phyloP scores from a whole-genome alignment of 2,329 filamentous ascomycete genomes.

The Exophiala spinifera region DNA sequence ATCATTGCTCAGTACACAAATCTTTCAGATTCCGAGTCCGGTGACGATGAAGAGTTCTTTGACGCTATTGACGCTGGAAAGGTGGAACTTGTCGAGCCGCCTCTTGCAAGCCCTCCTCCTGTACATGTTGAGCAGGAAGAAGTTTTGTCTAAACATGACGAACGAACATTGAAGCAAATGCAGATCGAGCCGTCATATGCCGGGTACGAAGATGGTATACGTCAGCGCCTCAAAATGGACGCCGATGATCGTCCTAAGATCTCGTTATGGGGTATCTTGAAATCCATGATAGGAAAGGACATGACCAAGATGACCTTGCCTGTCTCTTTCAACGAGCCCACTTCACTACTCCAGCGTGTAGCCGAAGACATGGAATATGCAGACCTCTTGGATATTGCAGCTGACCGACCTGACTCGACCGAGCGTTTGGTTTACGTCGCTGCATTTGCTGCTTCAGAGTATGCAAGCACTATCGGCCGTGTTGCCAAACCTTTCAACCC shows the following conservation, averaged over 20 bases:
- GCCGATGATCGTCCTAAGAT: slow-evolving; percentile 90
- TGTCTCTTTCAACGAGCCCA: slow-evolving; percentile 98
- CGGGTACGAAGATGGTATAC: slow-evolving; percentile 87
- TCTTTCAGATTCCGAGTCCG: slow-evolving; percentile 70
- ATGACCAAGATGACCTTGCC: slow-evolving; percentile 99
- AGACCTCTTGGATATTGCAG: slow-evolving; percentile 83
- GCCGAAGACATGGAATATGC: slow-evolving; percentile 98
- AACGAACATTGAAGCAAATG: slow-evolving; percentile 49
- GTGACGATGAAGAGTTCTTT: slow-evolving; percentile 91
- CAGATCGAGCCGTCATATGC: slow-evolving; percentile 76
- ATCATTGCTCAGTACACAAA: slow-evolving; percentile 68
- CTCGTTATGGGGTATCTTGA: slow-evolving; percentile 92
- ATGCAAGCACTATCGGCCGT: slow-evolving; percentile 92
- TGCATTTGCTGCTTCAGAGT: slow-evolving; percentile 93
- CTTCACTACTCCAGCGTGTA: slow-evolving; percentile 88
- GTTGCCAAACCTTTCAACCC: slow-evolving; percentile 99
- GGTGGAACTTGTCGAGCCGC: slow-evolving; percentile 68
- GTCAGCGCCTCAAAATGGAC: slow-evolving; percentile 79
- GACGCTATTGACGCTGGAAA: slow-evolving; percentile 93
- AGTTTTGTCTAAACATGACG: slow-evolving; percentile 39
- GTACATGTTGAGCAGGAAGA: slow-evolving; percentile 43
- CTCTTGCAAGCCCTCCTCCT: slow-evolving; percentile 36
- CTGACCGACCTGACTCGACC: slow-evolving; percentile 78
- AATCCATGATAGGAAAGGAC: slow-evolving; percentile 99
- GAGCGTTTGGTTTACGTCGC: slow-evolving; percentile 93